Conservation (phyloP, 2,329 filamentous ascomycete genomes). For the Cordyceps javanica region DNA sequence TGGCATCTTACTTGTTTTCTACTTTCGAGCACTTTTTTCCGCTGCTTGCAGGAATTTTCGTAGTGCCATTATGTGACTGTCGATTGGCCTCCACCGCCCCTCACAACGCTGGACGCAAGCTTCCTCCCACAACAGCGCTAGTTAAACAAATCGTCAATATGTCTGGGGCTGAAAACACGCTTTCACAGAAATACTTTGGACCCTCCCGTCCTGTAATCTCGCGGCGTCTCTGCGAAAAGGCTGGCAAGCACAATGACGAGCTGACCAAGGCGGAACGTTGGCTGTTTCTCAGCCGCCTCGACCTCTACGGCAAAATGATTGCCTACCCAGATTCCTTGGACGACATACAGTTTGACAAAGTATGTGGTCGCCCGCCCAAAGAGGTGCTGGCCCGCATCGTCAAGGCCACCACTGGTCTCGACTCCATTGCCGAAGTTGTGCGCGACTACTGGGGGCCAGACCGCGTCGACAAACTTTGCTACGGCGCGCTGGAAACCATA, state of each 20-base stretch:
- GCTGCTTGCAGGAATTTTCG: background rate
- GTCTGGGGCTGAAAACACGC: background rate
- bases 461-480: constrained; percentile 2
- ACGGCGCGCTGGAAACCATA: background rate
- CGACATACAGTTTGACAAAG: constrained; percentile 8
- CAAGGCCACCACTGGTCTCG: background rate
- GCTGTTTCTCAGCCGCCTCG: constrained; percentile 15
- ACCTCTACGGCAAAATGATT: constrained; percentile 15
- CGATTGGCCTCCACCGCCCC: background rate
- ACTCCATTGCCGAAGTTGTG: constrained; percentile 1
- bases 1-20: no score
- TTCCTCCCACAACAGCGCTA: background rate
- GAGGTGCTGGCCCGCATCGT: constrained; percentile 11
- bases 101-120: background rate
- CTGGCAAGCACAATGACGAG: constrained; percentile 12
- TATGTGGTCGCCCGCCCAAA: constrained; percentile 14
- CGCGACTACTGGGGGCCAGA: constrained; percentile 1
- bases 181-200: background rate
- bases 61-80: background rate
- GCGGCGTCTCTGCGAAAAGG: constrained; percentile 16
- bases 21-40: background rate
- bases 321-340: constrained; percentile 14
- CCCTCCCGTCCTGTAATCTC: background rate
- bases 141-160: background rate
- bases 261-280: constrained; percentile 16